phyloP scores from a whole-genome alignment of 345 rosid species.

The Carallia pectinifolia region DNA sequence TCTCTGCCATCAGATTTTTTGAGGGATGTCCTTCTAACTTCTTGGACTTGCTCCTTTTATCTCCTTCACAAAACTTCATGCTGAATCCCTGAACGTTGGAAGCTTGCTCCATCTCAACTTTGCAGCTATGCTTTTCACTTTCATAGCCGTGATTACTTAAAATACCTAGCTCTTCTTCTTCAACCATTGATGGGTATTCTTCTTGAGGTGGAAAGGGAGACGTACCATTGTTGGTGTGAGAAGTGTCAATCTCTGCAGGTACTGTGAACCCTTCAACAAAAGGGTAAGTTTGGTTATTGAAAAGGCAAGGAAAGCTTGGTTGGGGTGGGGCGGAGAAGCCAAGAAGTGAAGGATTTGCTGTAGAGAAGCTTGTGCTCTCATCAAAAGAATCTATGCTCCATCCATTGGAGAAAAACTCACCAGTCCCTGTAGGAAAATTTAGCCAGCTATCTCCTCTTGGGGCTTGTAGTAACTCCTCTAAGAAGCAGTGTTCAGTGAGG shows the following conservation, averaged over 20 bases:
- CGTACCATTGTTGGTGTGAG: conserved; percentile 26
- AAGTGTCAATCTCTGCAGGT: conserved; percentile 30
- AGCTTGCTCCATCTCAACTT: conserved; percentile 36
- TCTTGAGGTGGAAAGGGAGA: conserved; percentile 34
- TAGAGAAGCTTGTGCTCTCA: conserved; percentile 27
- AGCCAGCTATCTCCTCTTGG: conserved; percentile 48
- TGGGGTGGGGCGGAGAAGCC: conserved; percentile 33
- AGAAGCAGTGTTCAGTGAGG: conserved; percentile 55
- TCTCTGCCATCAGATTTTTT: conserved; percentile 85
- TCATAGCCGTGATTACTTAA: conserved; percentile 26
- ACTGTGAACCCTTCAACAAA: conserved; percentile 42
- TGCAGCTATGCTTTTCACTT: conserved; percentile 32
- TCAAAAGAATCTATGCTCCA: conserved; percentile 51
- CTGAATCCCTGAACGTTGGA: conserved; percentile 22
- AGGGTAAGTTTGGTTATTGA: conserved; percentile 30
- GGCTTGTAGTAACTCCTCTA: conserved; percentile 60
- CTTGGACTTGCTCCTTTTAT: conserved; percentile 44
- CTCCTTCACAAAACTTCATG: conserved; percentile 40
- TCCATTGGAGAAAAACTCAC: conserved; percentile 39
- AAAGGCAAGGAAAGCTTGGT: conserved; percentile 43
- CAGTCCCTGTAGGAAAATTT: conserved; percentile 30
- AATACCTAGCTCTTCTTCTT: conserved; percentile 41
- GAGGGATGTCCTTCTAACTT: conserved; percentile 84
- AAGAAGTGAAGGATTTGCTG: conserved; percentile 34
- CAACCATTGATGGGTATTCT: conserved; percentile 38